A percentile compares a stretch with the other conserved stretches of the same genome.
Conservation (phyloP, 225 moss, liverwort and hornwort genomes). For the Climacium dendroides region DNA sequence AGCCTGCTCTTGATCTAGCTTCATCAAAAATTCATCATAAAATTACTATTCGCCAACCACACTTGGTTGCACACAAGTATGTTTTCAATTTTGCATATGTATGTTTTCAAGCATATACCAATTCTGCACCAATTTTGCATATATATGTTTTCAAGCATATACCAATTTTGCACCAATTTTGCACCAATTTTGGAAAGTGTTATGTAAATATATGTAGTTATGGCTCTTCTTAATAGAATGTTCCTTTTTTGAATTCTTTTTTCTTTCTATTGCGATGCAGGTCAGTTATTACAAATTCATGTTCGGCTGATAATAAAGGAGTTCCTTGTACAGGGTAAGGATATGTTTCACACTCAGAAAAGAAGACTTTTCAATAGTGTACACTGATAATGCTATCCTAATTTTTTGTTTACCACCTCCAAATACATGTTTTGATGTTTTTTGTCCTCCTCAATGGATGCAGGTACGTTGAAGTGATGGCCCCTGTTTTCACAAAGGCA, state of each 20-base stretch:
- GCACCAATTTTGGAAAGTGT: background rate
- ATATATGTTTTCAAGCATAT: background rate
- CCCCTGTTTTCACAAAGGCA: slow-evolving; percentile 25
- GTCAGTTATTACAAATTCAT: background rate
- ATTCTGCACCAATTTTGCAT: background rate
- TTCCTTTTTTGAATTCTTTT: background rate
- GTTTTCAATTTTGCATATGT: no score
- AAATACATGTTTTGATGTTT: background rate
- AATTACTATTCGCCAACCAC: slow-evolving; percentile 6
- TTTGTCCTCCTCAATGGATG: background rate
- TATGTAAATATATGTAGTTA: background rate
- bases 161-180: background rate
- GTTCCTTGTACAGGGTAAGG: slow-evolving; percentile 38
- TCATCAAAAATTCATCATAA: slow-evolving; percentile 24
- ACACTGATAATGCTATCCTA: background rate
- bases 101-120: no score
- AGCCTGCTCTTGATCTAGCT: slow-evolving; percentile 24
- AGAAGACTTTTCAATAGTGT: background rate
- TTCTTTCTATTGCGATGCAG: background rate
- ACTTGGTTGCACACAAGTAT: background rate
- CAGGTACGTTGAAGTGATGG: slow-evolving; percentile 49
- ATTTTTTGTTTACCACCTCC: background rate
- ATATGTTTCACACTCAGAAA: no score
- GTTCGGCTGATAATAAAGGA: background rate
- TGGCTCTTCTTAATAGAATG: background rate